phyloP scores from a whole-genome alignment of 306 rosid genomes.

The Cucurbita maxima region DNA sequence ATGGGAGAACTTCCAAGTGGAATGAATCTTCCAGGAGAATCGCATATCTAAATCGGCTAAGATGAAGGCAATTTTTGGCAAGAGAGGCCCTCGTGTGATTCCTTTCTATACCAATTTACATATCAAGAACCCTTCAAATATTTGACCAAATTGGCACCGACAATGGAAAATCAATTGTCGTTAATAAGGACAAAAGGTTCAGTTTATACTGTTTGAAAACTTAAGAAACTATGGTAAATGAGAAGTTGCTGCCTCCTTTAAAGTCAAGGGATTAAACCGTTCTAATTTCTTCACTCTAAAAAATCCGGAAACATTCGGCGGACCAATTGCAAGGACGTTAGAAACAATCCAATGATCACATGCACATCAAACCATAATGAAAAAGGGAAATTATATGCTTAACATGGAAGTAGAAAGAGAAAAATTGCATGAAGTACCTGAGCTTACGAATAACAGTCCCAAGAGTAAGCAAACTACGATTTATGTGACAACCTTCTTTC shows the following conservation, averaged over 20 bases:
- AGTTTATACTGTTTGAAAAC: background rate
- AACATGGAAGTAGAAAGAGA: background rate
- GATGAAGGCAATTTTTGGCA: background rate
- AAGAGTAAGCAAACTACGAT: constrained; percentile 84
- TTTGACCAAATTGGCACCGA: background rate
- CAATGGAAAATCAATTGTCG: background rate
- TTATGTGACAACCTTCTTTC: constrained; percentile 99
- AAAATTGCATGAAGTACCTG: constrained; percentile 43
- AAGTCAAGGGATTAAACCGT: background rate
- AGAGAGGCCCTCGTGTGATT: background rate
- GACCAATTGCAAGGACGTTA: background rate
- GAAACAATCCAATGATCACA: background rate
- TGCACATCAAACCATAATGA: background rate
- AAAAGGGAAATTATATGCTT: background rate
- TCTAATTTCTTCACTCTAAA: background rate
- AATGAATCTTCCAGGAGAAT: background rate
- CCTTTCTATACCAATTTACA: background rate
- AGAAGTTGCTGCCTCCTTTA: background rate
- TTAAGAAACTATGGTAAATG: background rate
- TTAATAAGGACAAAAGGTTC: background rate
- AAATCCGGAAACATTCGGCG: background rate
- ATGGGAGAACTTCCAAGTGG: background rate
- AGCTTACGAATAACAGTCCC: constrained; percentile 99
- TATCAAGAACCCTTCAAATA: background rate
- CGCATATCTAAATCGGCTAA: background rate